A percentile compares a stretch with the other conserved stretches of the same genome.
phyloP scores from a whole-genome alignment of 352 stramenopile genomes.

The Pythium grandisporangium region DNA sequence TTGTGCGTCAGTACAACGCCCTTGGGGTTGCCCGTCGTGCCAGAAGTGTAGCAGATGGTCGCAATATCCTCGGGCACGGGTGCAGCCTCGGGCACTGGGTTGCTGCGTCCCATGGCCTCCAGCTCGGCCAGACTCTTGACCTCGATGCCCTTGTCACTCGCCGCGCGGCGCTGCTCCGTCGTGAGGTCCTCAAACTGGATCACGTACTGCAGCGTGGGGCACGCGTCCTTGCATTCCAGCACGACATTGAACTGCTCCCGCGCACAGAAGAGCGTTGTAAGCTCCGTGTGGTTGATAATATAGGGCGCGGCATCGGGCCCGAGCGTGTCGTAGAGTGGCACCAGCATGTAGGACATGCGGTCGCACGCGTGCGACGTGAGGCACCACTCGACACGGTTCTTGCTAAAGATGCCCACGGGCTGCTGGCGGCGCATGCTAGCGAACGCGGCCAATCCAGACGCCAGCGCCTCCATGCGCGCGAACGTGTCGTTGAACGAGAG shows the following conservation, averaged over 20 bases:
- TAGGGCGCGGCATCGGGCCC: constrained; percentile 32
- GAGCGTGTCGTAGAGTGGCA: constrained; percentile 53
- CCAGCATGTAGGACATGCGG: constrained; percentile 35
- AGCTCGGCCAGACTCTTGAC: constrained; percentile 22
- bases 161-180: constrained; percentile 14
- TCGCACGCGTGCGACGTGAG: constrained; percentile 27
- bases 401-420: constrained; percentile 30
- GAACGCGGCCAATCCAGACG: constrained; percentile 8
- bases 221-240: constrained; percentile 18
- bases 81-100: constrained; percentile 19
- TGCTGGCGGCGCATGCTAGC: constrained; percentile 20
- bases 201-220: constrained; percentile 22
- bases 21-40: constrained; percentile 92
- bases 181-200: constrained; percentile 26
- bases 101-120: constrained; percentile 11
- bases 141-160: constrained; percentile 11
- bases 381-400: constrained; percentile 43
- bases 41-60: constrained; percentile 90
- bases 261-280: constrained; percentile 32
- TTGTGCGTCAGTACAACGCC: constrained; percentile 88
- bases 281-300: constrained; percentile 46
- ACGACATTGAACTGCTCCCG: constrained; percentile 28
- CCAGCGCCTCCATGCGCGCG: constrained; percentile 14
- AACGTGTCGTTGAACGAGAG: constrained; percentile 24
- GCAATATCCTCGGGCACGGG: constrained; percentile 61